Base-by-base conservation (phyloP, 2,329 filamentous ascomycete genomes). In the Sclerotiophoma versabilis region DNA sequence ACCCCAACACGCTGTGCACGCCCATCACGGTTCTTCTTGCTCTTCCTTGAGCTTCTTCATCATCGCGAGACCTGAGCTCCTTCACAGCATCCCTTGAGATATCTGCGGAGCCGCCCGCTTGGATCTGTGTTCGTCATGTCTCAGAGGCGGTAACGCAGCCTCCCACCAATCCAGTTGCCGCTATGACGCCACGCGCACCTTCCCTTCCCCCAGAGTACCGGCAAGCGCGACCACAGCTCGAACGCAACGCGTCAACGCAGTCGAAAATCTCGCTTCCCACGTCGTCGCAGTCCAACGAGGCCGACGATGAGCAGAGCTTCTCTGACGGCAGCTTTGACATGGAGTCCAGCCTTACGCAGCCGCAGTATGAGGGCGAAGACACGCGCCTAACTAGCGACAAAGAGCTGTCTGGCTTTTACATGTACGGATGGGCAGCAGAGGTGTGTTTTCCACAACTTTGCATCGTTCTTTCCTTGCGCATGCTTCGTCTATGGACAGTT, bases 401-500 rank as follows among this genome's bases (percentile, higher is more conserved):
- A 75, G 95, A 99, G 83, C 84, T 98, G 56, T 81, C 87, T 32
- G 95, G 93, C 65, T 99, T 96, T 91, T 99, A 98, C 77, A 89
- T 89, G 73, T 98, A 98, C 79, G 90, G 90, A 34, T 98, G 96
- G 82, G 95, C 95, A 20, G 92, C 93, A 17, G 95, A 99, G 79
- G 74, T 76, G 69, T 45, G 51, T 30, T 10, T 29, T 39, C 11
- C 5, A 5, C n/a, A 10, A 12, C 8, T 42, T 26, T 20, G n/a
- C 6, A 6, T 15, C 3, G 9, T 11, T 23, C n/a, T n/a, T n/a
- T n/a, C n/a, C n/a, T n/a, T n/a, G n/a, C n/a, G n/a, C n/a, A n/a
- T n/a, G n/a, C n/a, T n/a, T n/a, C n/a, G n/a, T n/a, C n/a, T n/a
- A n/a, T n/a, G n/a, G n/a, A n/a, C n/a, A n/a, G 14, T 5, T 11